These are phyloP conservation scores for Oleoguttula mirabilis DNA, from an alignment of 495 filamentous ascomycete genomes.

Conservation along the genomic window DNA sequence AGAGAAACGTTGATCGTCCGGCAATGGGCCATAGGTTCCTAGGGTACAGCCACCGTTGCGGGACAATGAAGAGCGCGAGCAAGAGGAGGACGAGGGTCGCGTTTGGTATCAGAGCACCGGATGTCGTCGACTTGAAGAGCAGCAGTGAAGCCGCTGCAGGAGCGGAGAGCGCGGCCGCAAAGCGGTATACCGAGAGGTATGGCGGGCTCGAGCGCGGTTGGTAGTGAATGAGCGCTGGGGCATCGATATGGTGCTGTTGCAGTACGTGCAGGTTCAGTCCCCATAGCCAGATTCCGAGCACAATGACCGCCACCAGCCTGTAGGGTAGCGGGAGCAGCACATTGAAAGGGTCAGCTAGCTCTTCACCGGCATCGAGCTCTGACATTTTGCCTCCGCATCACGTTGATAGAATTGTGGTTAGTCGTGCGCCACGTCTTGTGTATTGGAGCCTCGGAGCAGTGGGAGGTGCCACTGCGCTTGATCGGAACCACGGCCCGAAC, in stretches of 20 bases:
- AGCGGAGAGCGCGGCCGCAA: conserved; percentile 61
- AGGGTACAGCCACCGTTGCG: conserved; percentile 36
- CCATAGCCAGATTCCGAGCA: conserved; percentile 86
- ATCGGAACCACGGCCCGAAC: too few relatives aligned
- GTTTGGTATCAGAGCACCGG: conserved; percentile 65
- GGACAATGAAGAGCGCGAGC: conserved; percentile 55
- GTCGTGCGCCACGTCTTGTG: too few relatives aligned
- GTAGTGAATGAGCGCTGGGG: too few relatives aligned
- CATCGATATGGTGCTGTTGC: too few relatives aligned
- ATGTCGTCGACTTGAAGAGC: conserved; percentile 72
- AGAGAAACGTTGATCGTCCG: conserved; percentile 65
- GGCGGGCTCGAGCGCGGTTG: too few relatives aligned
- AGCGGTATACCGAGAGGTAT: conserved; percentile 72
- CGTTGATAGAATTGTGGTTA: too few relatives aligned
- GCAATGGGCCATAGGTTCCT: conserved; percentile 39
- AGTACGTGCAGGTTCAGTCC: conserved; percentile 76
- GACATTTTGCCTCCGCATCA: too few relatives aligned
- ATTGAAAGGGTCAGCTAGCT: conserved; percentile 71
- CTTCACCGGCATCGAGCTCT: conserved; percentile 6
- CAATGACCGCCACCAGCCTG: conserved; percentile 64
- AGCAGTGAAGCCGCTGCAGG: conserved; percentile 57
- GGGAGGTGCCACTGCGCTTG: too few relatives aligned
- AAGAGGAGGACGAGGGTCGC: conserved; percentile 63
- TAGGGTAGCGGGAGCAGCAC: conserved; percentile 75
- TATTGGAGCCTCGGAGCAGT: too few relatives aligned